Evolutionary conservation across 169 alveolate species (phyloP).

Genomic region (Prorocentrum cordatum): DNA sequence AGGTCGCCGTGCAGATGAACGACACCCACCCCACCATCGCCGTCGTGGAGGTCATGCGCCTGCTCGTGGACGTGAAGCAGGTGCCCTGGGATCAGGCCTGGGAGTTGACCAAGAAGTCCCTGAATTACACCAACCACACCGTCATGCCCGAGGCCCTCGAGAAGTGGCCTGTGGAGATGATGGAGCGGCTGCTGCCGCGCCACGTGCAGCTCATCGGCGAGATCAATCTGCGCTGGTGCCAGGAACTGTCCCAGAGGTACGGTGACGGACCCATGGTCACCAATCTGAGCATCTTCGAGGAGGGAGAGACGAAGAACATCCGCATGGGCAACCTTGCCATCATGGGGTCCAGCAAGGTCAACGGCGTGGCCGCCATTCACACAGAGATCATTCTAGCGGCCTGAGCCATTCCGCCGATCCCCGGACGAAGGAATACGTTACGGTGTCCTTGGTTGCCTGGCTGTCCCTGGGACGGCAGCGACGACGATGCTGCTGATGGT

Average conservation of each 20-base stretch:
- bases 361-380: constrained; percentile 93
- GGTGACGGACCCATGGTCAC: constrained; percentile 47
- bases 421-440: too few relatives aligned
- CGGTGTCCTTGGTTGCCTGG: too few relatives aligned
- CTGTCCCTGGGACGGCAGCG: too few relatives aligned
- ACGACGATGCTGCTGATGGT: too few relatives aligned
- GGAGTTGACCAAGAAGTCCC: constrained; percentile 80
- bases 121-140: constrained; percentile 94
- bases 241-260: background rate
- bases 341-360: constrained; percentile 84
- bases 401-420: too few relatives aligned
- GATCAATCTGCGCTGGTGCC: background rate
- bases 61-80: constrained; percentile 85
- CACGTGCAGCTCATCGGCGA: constrained; percentile 21
- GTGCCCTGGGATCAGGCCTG: constrained; percentile 87
- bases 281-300: constrained; percentile 46
- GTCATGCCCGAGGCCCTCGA: constrained; percentile 96
- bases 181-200: constrained; percentile 86
- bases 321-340: constrained; percentile 92
- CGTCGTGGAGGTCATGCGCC: constrained; percentile 88
- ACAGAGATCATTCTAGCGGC: constrained; percentile 82
- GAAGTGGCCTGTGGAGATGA: constrained; percentile 89
- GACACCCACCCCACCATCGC: constrained; percentile 96
- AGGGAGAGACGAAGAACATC: constrained; percentile 77
- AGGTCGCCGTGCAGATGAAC: constrained; percentile 83